A percentile compares a stretch with the other conserved stretches of the same genome.
phyloP scores from a whole-genome alignment of 306 rosid genomes.

The Lupinus albus region DNA sequence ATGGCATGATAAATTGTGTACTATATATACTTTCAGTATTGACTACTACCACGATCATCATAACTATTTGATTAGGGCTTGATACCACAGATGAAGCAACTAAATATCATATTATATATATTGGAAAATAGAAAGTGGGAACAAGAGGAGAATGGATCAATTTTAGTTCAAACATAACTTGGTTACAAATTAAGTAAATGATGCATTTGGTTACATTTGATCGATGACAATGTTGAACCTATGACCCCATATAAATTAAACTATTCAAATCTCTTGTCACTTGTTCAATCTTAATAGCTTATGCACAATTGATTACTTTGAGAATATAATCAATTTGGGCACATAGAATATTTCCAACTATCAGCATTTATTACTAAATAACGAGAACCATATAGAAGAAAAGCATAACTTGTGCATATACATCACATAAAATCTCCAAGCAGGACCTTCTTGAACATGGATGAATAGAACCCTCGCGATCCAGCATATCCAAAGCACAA shows the following conservation, averaged over 20 bases:
- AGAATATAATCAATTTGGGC: conserved; percentile 37
- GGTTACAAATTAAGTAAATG: background rate
- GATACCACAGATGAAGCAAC: background rate
- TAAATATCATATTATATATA: background rate
- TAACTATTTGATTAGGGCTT: background rate
- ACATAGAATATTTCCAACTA: conserved; percentile 37
- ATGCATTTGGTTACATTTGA: background rate
- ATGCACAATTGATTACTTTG: background rate
- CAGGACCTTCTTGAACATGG: conserved; percentile 62
- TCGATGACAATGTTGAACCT: no score
- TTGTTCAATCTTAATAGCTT: no score
- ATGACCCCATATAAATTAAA: no score
- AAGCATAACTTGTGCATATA: background rate
- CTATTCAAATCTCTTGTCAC: no score
- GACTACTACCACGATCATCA: background rate
- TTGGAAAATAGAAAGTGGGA: background rate
- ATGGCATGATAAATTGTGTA: background rate
- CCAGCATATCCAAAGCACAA: conserved; percentile 39
- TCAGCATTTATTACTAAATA: conserved; percentile 2
- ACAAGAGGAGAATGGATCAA: background rate
- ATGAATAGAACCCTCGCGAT: conserved; percentile 52
- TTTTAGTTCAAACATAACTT: no score
- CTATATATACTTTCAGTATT: background rate
- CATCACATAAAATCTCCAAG: conserved; percentile 46
- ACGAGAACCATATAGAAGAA: background rate